Evolutionary conservation across 192 early-diverging fungal species (phyloP), one percentile per base, ranked within the genome.

Genomic region (Umbelopsis sp.): DNA sequence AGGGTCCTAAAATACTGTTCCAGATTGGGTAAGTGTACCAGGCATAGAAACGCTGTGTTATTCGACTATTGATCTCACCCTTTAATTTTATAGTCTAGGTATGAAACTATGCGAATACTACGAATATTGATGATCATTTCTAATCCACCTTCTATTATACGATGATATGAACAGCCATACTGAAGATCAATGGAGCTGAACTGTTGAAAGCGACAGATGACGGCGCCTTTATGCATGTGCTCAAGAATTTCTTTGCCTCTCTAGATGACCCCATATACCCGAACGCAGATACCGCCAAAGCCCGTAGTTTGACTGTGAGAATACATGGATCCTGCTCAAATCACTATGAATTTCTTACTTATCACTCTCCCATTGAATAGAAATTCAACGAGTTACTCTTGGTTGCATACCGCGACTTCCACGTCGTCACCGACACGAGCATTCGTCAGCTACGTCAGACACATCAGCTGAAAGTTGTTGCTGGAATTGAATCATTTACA

Each of bases 1-100:
- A 99, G 71, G 98, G 97, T 0, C 96, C 97, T 9, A 92, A 91
- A 71, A 86, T 98, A n/a, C 85, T 98, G 38, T 98, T 98, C 79
- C 97, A 96, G 74, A 91, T 98, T 56, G 91, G 90, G 81, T 88
- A 82, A 81, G 83, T 72, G 17, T 12, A 9, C 43, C 12, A 9
- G 7, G 12, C 7, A 9, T 44, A 9, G 43, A n/a, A n/a, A n/a
- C n/a, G n/a, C n/a, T n/a, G n/a, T n/a, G n/a, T n/a, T n/a, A n/a
- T n/a, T n/a, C n/a, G n/a, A n/a, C n/a, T n/a, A n/a, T n/a, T n/a
- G n/a, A n/a, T n/a, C n/a, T n/a, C n/a, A n/a, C n/a, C n/a, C n/a
- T n/a, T n/a, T n/a, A n/a, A n/a, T n/a, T n/a, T 44, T 44, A n/a
- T 51, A 69, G 66, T 65, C 36, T 69, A 68, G 66, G 49, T 71